phyloP scores from a whole-genome alignment of 2,329 filamentous ascomycete genomes.

The Madurella fahalii region DNA sequence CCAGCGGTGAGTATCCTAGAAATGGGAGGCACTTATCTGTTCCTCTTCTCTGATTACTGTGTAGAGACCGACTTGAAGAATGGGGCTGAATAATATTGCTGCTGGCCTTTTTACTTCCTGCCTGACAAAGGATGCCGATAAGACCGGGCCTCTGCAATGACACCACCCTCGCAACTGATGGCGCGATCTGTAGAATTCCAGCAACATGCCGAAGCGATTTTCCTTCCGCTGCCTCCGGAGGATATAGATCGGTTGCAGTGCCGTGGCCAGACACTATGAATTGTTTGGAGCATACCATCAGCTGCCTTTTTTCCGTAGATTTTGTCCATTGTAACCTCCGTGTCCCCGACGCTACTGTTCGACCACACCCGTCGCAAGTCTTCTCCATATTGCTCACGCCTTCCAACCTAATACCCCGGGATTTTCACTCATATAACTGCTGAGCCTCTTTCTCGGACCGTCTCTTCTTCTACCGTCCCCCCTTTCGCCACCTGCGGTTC shows the following conservation, averaged over 20 bases:
- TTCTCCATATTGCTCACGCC: not conserved
- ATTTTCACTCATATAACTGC: not conserved
- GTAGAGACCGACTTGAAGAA: too few relatives aligned
- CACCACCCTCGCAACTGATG: constrained; percentile 28
- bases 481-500: not conserved
- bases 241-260: not conserved
- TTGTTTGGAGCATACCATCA: not conserved
- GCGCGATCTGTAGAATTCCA: constrained; percentile 25
- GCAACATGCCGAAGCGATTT: constrained; percentile 6
- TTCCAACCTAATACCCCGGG: not conserved
- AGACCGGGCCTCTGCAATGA: constrained; percentile 16
- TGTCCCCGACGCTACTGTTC: not conserved
- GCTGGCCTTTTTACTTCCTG: not conserved
- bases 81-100: too few relatives aligned
- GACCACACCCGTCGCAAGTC: not conserved
- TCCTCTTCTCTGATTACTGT: not conserved
- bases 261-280: not conserved
- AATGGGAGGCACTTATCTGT: not conserved
- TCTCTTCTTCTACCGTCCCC: not conserved
- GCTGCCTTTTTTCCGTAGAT: not conserved
- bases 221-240: not conserved
- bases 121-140: not conserved
- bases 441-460: not conserved
- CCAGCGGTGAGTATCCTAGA: constrained; percentile 5
- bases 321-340: not conserved